Base-by-base conservation (phyloP, 768 basidiomycete genomes). In the Podaxis sp. region DNA sequence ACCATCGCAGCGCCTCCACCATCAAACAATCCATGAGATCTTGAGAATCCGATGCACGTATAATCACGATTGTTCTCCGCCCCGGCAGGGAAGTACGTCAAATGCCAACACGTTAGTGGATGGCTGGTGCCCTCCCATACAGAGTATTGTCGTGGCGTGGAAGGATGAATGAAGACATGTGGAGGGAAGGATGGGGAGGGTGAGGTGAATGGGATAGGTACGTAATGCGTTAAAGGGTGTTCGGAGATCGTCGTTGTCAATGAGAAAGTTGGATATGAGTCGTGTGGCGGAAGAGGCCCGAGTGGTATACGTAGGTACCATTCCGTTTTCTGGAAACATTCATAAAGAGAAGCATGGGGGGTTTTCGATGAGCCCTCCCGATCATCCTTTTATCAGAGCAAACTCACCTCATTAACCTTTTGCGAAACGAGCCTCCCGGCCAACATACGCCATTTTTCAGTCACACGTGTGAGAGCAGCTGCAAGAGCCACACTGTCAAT, bases 101-200 rank as follows among this genome's bases (percentile, higher is more conserved):
- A 44, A 49, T 81, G 78, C 79, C 79, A 81, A 65, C 74, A 78
- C 17, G 78, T 79, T 51, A 81, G 66, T 12, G 80, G 80, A 63
- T 76, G 68, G 7, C 54, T 66, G 12, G 48, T 66, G 6, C 70
- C 64, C 55, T 77, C 77, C 77, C 77, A 80, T 28, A 61, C 57
- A 4, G 71, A 62, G 59, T 76, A 78, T 30, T 74, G 72, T 4
- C 75, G 73, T 1, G 78, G 79, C 0, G 78, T 80, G 2, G 74
- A 73, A 2, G 75, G 66, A 58, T 79, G 72, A 24, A 79, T 67
- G 65, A 82, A 78, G 20, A 81, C 60, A 11, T 70, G 60, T 17
- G 70, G 71, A 28, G 79, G 79, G 20, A 77, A 73, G n/a, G 78
- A 76, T 10, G 65, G 64, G 10, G 77, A 76, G 15, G 71, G 62